These are phyloP conservation scores for Magnaporthales sp. DNA, from an alignment of 2,329 filamentous ascomycete genomes.

Conservation along the genomic window DNA sequence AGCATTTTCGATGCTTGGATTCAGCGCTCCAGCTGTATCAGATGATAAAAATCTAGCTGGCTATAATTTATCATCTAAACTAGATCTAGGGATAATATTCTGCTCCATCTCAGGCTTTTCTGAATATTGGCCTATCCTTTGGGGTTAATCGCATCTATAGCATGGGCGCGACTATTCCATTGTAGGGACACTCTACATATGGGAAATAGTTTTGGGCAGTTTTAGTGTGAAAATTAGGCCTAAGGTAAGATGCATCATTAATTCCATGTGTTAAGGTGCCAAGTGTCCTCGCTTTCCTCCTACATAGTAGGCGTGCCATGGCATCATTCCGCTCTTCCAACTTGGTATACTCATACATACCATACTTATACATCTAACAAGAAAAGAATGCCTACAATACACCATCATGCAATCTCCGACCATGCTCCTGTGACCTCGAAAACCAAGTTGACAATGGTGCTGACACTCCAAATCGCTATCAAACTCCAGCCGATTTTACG, in stretches of 20 bases:
- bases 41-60: too few relatives aligned
- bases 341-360: background rate
- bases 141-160: too few relatives aligned
- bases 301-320: background rate
- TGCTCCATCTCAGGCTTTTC: too few relatives aligned
- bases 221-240: background rate
- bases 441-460: conserved; percentile 72
- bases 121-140: too few relatives aligned
- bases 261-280: background rate
- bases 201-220: too few relatives aligned
- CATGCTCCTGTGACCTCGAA: conserved; percentile 61
- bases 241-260: background rate
- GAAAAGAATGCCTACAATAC: background rate
- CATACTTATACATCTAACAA: background rate
- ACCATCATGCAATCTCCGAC: conserved; percentile 13
- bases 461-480: conserved; percentile 71
- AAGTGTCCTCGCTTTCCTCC: background rate
- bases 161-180: too few relatives aligned
- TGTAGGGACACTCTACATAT: too few relatives aligned
- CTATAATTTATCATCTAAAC: too few relatives aligned
- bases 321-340: background rate
- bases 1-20: too few relatives aligned
- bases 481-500: conserved; percentile 72
- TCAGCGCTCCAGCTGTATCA: too few relatives aligned
- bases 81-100: too few relatives aligned